Base-by-base conservation (phyloP, 768 basidiomycete species). In the Tulasnella calospora region DNA sequence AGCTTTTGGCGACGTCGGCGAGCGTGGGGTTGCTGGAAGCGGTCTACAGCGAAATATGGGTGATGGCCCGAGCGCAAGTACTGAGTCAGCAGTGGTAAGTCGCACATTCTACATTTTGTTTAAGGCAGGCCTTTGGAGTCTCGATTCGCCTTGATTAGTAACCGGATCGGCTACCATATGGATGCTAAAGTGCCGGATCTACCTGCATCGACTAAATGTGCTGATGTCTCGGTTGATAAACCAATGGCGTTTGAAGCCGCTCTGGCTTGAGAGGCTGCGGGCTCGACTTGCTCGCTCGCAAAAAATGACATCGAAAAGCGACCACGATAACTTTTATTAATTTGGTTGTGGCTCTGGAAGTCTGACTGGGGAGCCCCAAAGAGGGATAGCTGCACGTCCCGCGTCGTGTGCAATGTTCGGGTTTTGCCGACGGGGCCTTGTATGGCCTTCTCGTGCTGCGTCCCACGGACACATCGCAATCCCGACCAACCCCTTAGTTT, bases 401-500 rank as follows among this genome's bases (percentile, higher is more conserved):
- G 51, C 27, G 33, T 67, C 61, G 61, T 67, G 61, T 67, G 61
- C 61, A 51, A 23, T 3, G 47, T 23, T 67, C 61, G 61, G 61
- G 61, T 33, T 33, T 67, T 27, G 33, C 61, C 61, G 61, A 67
- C 12, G 61, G 21, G 27, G 61, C 61, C 61, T 67, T 67, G 61
- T 30, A 67, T n/a, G 61, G 61, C 61, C 61, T 67, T 67, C 61
- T 33, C 13, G 27, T 30, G 55, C 61, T 67, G 61, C 27, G 61
- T 67, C 61, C 61, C 61, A 67, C 61, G 61, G 61, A 67, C 61
- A 67, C 61, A 67, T 67, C 61, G 61, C 61, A 67, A 30, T 67
- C 61, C 61, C 61, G 61, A 67, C 61, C 61, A 67, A 67, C 61
- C 61, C 61, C 61, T 67, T 67, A 67, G 61, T 67, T 67, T 67